Percentiles rank a stretch among this genome's conserved stretches.
phyloP scores from a whole-genome alignment of 176 grass and related monocot species.

The Paspalum vaginatum region DNA sequence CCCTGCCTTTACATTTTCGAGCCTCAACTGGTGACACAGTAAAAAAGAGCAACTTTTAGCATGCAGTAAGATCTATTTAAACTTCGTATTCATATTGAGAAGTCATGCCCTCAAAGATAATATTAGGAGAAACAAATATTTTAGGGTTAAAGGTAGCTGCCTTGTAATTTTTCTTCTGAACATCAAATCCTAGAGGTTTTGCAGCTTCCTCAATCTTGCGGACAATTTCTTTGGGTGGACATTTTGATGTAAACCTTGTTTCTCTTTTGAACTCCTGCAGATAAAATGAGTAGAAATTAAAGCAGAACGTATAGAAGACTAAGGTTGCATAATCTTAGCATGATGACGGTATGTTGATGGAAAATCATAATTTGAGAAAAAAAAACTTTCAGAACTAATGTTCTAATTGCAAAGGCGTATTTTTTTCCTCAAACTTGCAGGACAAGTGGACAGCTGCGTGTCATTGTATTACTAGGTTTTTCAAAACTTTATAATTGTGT shows the following conservation, averaged over 20 bases:
- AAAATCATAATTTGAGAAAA: not conserved
- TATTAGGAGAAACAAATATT: not conserved
- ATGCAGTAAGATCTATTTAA: not conserved
- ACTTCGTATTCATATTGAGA: not conserved
- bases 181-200: constrained; percentile 94
- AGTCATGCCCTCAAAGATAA: not conserved
- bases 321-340: not conserved
- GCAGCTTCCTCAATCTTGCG: constrained; percentile 99
- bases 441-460: too few relatives aligned
- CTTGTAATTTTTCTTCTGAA: constrained; percentile 99
- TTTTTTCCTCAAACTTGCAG: too few relatives aligned
- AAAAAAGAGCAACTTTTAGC: constrained; percentile 6
- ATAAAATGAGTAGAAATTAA: not conserved
- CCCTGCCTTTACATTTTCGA: constrained; percentile 82
- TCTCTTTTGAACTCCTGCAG: constrained; percentile 89
- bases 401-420: too few relatives aligned
- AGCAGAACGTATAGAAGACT: not conserved
- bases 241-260: constrained; percentile 95
- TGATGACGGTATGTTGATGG: not conserved
- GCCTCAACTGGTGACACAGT: constrained; percentile 66
- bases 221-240: constrained; percentile 85
- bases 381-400: not conserved
- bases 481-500: not conserved
- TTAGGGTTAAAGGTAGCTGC: constrained; percentile 8
- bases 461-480: not conserved